These are phyloP conservation scores for Polytolypa hystricis DNA, from an alignment of 2,329 filamentous ascomycete genomes.

Conservation along the genomic window DNA sequence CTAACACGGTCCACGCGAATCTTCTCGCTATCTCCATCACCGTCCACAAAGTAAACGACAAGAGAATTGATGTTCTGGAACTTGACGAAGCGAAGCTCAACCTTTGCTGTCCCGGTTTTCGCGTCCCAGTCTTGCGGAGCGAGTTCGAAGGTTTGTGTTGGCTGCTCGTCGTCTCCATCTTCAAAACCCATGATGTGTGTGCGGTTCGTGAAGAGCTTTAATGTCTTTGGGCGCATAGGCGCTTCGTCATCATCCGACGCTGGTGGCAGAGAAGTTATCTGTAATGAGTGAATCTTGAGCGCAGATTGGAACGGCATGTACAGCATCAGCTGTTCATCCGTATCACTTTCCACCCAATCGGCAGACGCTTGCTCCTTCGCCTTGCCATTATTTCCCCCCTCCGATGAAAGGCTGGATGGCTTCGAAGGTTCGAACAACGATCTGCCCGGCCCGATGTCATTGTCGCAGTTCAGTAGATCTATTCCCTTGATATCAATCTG, in stretches of 20 bases:
- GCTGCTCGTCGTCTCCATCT: constrained; percentile 76
- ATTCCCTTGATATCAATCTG: constrained; percentile 68
- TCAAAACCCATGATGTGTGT: constrained; percentile 88
- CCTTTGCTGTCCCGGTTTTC: constrained; percentile 58
- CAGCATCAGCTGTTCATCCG: constrained; percentile 91
- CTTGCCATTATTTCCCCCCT: constrained; percentile 30
- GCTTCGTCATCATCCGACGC: constrained; percentile 58
- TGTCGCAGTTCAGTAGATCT: constrained; percentile 80
- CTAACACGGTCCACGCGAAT: constrained; percentile 54
- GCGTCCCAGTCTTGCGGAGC: constrained; percentile 66
- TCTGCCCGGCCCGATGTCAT: constrained; percentile 59
- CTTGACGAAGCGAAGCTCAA: constrained; percentile 80
- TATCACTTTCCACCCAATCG: constrained; percentile 94
- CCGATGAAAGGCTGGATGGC: constrained; percentile 48
- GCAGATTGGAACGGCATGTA: constrained; percentile 81
- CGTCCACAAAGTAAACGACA: constrained; percentile 79
- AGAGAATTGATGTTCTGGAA: constrained; percentile 88
- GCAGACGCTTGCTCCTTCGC: constrained; percentile 43
- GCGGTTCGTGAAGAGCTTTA: constrained; percentile 80
- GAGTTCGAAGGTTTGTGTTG: constrained; percentile 71
- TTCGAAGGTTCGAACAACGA: constrained; percentile 60
- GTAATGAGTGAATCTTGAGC: constrained; percentile 74
- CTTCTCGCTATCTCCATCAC: constrained; percentile 72
- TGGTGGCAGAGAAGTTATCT: constrained; percentile 73
- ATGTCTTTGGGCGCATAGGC: constrained; percentile 67